A percentile compares a stretch with the other conserved stretches of the same genome.
These are phyloP conservation scores for Tetrapyrgos nigripes DNA, from an alignment of 1,284 basidiomycete species.

Conservation along the genomic window DNA sequence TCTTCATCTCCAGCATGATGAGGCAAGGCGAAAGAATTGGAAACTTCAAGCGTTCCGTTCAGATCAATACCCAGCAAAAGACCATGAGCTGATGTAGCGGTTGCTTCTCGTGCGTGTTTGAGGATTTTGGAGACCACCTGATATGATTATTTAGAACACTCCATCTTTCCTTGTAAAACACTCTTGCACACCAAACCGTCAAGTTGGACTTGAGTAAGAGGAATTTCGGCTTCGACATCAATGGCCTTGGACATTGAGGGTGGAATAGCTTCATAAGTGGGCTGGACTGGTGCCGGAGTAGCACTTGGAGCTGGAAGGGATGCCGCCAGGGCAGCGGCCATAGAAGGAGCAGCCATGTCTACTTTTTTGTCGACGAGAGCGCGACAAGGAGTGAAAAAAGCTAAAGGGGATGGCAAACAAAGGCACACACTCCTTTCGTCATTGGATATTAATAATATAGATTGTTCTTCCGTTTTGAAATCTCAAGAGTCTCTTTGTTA, in stretches of 20 bases:
- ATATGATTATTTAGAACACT: constrained; percentile 8
- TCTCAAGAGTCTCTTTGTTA: too few relatives aligned
- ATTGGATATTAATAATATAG: too few relatives aligned
- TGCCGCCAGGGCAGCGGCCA: constrained; percentile 89
- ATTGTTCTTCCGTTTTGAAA: too few relatives aligned
- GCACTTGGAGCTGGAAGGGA: constrained; percentile 74
- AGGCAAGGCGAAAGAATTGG: constrained; percentile 92
- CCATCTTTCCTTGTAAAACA: constrained; percentile 8
- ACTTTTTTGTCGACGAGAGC: constrained; percentile 8
- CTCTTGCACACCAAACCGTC: constrained; percentile 83
- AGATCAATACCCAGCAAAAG: constrained; percentile 92
- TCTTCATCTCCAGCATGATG: constrained; percentile 73
- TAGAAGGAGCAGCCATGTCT: constrained; percentile 74
- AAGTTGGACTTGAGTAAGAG: constrained; percentile 78
- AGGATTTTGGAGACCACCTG: constrained; percentile 94
- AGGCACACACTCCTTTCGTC: constrained; percentile 36
- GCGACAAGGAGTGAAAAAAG: constrained; percentile 30
- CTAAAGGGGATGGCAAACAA: constrained; percentile 37
- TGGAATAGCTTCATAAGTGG: constrained; percentile 82
- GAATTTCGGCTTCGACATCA: constrained; percentile 89
- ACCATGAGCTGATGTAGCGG: constrained; percentile 77
- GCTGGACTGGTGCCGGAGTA: constrained; percentile 58
- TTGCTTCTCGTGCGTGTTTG: constrained; percentile 81
- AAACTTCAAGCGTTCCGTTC: constrained; percentile 90
- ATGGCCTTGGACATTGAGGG: constrained; percentile 89